These are phyloP conservation scores for Canna indica DNA, from an alignment of 176 grass and related monocot species.

Conservation along the genomic window DNA sequence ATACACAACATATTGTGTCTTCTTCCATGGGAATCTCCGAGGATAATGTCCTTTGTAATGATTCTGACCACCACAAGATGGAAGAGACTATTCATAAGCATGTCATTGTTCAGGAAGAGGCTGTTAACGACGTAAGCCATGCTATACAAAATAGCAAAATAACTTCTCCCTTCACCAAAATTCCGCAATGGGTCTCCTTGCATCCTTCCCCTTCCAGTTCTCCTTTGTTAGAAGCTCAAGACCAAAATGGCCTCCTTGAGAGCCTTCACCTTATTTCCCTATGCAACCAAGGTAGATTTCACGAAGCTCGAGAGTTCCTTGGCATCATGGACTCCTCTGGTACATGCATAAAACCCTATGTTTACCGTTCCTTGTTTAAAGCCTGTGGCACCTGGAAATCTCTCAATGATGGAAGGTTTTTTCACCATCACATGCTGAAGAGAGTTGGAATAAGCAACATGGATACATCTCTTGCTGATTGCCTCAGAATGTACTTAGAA, in stretches of 20 bases:
- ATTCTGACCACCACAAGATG: constrained; percentile 81
- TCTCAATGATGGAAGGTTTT: constrained; percentile 16
- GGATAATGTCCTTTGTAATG: constrained; percentile 68
- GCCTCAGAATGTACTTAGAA: constrained; percentile 9
- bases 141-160: constrained; percentile 27
- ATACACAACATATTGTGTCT: constrained; percentile 78
- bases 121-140: constrained; percentile 77
- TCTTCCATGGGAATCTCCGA: constrained; percentile 78
- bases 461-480: constrained; percentile 8
- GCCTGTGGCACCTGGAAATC: constrained; percentile 2
- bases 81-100: constrained; percentile 75
- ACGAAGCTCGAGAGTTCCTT: constrained; percentile 19
- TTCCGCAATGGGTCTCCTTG: constrained; percentile 15
- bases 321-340: constrained; percentile 11
- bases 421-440: constrained; percentile 18
- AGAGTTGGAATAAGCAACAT: neutral
- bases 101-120: constrained; percentile 75
- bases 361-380: constrained; percentile 14
- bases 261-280: constrained; percentile 18
- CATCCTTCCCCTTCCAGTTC: neutral
- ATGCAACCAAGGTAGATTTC: constrained; percentile 8
- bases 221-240: neutral
- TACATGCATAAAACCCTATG: constrained; percentile 1
- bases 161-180: constrained; percentile 9
- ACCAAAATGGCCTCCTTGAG: constrained; percentile 8